Evolutionary conservation across 169 alveolate species (phyloP), one percentile per base, ranked within the genome.

Genomic region (Plasmodium knowlesi): DNA sequence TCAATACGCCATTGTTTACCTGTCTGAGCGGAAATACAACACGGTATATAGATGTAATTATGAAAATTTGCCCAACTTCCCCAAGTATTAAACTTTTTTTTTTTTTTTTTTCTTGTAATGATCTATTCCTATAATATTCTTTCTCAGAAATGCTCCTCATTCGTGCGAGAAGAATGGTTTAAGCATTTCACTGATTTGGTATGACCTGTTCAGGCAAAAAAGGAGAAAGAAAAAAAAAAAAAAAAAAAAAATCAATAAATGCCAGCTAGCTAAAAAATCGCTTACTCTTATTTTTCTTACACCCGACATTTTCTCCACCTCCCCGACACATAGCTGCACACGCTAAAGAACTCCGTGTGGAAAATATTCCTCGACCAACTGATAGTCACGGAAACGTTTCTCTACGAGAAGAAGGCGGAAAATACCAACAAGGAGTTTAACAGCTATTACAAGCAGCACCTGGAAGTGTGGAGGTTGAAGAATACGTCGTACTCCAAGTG

Each of bases 401-500:
- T 86, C 76, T 86, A 78, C 81, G 86, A 86, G n/a, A 76, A 74
- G 67, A 86, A 70, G 67, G 81, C 86, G 28, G 86, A 86, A 86
- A 50, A 76, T 41, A 50, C 82, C 3, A 74, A 86, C 61, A 86
- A 86, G 80, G 53, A 73, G 9, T 86, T 86, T 76, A 86, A 86
- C 34, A 74, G 67, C 16, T 86, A 74, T 34, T 70, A 86, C 81
- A 86, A 76, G 67, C 93, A 86, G 4, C 83, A 84, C 12, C 12
- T 86, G 25, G 83, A 86, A 14, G 46, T 74, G 57, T 41, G 86
- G 43, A 50, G 86, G 4, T 61, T n/a, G 76, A 86, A 76, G 76
- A 78, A 78, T 50, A 74, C 80, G n/a, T 50, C 93, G 19, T 86
- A 86, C 43, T 86, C 93, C 37, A 86, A 74, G 80, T 86, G 93